phyloP scores from a whole-genome alignment of 208 protist species.

The Borovskyia barvae region DNA sequence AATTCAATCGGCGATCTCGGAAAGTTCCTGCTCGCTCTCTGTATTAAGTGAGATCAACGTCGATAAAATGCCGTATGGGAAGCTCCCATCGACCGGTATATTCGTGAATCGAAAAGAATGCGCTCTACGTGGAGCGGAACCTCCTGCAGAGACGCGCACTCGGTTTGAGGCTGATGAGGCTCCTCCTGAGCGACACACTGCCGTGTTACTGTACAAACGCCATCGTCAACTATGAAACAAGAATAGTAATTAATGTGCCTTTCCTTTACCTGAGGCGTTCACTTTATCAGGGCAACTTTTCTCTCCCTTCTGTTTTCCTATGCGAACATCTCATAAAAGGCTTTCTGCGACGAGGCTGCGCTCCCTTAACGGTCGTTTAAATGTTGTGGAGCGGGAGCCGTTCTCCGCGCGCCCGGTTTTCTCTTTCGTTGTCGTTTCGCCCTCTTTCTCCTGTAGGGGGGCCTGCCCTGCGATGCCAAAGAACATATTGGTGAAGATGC shows the following conservation, averaged over 20 bases:
- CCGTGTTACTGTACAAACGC: too few species aligned
- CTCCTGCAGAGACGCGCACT: too few species aligned
- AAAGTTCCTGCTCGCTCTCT: constrained; percentile 56
- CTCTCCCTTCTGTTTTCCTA: constrained; percentile 1
- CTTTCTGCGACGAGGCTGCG: too few species aligned
- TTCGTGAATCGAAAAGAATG: neutral
- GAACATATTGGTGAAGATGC: too few species aligned
- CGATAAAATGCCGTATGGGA: neutral
- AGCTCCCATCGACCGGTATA: neutral
- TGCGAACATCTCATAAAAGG: neutral
- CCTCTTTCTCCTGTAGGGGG: too few species aligned
- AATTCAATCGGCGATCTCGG: constrained; percentile 13
- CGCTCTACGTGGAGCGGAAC: neutral
- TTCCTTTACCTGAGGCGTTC: neutral
- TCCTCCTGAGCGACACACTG: too few species aligned
- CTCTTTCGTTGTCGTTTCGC: neutral
- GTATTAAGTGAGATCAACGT: constrained; percentile 25
- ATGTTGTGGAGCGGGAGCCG: too few species aligned
- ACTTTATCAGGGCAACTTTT: neutral
- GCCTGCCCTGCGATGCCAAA: too few species aligned
- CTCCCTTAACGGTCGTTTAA: too few species aligned
- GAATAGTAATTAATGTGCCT: neutral
- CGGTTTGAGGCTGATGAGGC: too few species aligned
- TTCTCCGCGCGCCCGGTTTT: too few species aligned
- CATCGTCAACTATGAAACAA: neutral